Conservation (phyloP, 345 rosid species). For the Anastatica hierochuntica region DNA sequence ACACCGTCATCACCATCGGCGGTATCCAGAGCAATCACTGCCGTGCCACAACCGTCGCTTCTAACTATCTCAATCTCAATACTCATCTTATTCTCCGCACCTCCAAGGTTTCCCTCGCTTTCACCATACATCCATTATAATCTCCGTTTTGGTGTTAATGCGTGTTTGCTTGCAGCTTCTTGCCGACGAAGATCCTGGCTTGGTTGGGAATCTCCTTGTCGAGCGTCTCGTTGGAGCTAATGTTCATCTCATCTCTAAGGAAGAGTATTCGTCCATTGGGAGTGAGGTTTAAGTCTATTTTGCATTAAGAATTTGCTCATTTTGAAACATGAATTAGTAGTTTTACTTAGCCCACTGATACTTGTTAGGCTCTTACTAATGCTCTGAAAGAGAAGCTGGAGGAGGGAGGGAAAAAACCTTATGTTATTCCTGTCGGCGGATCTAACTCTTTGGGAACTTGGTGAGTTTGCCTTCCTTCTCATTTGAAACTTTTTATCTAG, state of each 20-base stretch:
- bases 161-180: too few relatives aligned
- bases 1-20: slow-evolving; percentile 72
- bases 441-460: slow-evolving; percentile 92
- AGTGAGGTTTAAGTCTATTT: slow-evolving; percentile 47
- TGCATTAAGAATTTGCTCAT: not conserved
- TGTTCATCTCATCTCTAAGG: slow-evolving; percentile 73
- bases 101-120: slow-evolving; percentile 43
- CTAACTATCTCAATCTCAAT: slow-evolving; percentile 70
- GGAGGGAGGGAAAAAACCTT: slow-evolving; percentile 78
- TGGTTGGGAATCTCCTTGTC: slow-evolving; percentile 75
- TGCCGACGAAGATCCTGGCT: slow-evolving; percentile 81
- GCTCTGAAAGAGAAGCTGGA: slow-evolving; percentile 61
- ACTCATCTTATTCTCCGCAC: slow-evolving; percentile 68
- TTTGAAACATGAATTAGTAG: too few relatives aligned
- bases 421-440: slow-evolving; percentile 93
- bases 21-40: slow-evolving; percentile 96
- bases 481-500: not conserved
- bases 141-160: not conserved
- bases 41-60: slow-evolving; percentile 85
- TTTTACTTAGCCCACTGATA: too few relatives aligned
- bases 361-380: slow-evolving; percentile 58
- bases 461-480: slow-evolving; percentile 48
- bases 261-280: slow-evolving; percentile 76
- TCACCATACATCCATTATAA: not conserved
- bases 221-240: slow-evolving; percentile 88